phyloP scores from a whole-genome alignment of 129 eudicot genomes.

The Pseudognaphalium luteoalbum region DNA sequence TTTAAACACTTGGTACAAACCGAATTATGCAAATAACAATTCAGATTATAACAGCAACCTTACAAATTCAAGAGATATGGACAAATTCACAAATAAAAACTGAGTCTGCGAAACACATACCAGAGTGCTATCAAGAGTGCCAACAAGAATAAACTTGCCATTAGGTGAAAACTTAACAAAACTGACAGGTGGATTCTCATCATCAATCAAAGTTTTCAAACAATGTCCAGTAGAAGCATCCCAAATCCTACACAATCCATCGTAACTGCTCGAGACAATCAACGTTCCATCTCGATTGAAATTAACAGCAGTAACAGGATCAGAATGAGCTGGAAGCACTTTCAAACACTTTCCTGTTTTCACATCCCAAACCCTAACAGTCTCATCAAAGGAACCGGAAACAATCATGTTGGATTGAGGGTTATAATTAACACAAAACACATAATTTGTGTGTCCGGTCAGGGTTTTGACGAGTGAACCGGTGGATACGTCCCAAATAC shows the following conservation, averaged over 20 bases:
- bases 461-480: conserved; percentile 66
- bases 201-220: conserved; percentile 88
- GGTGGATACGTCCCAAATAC: conserved; percentile 70
- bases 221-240: conserved; percentile 93
- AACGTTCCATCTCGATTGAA: conserved; percentile 74
- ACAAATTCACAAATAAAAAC: neutral
- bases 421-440: conserved; percentile 65
- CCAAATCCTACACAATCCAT: conserved; percentile 96
- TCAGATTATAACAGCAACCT: neutral
- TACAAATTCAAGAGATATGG: neutral
- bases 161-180: conserved; percentile 89
- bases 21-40: neutral
- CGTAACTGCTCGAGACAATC: conserved; percentile 86
- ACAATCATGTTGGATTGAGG: conserved; percentile 84
- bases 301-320: conserved; percentile 85
- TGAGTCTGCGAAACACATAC: conserved; percentile 40
- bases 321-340: conserved; percentile 97
- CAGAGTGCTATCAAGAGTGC: conserved; percentile 88
- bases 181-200: conserved; percentile 96
- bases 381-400: conserved; percentile 92
- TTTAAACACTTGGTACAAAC: neutral
- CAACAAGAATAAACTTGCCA: conserved; percentile 86
- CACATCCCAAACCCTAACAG: conserved; percentile 94
- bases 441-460: conserved; percentile 79
- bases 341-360: conserved; percentile 80